Evolutionary conservation across 345 rosid genomes (phyloP).

Genomic region (Euphorbia peplus): DNA sequence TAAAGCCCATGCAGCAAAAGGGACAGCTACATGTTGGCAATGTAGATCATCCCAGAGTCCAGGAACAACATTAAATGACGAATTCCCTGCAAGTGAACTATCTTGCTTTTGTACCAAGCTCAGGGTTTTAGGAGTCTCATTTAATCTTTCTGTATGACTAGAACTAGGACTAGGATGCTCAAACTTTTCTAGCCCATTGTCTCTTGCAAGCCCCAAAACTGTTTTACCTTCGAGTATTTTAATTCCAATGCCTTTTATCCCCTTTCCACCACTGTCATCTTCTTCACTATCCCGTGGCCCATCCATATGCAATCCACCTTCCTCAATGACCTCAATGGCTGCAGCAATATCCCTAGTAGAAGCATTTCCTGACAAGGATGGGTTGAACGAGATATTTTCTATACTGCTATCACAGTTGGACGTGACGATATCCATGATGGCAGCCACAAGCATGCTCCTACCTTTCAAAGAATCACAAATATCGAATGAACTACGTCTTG

Average conservation of each 20-base stretch:
- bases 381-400: slow-evolving; percentile 55
- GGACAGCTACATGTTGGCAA: slow-evolving; percentile 97
- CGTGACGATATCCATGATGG: slow-evolving; percentile 95
- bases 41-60: slow-evolving; percentile 99
- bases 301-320: slow-evolving; percentile 85
- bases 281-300: slow-evolving; percentile 50
- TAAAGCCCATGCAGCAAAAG: slow-evolving; percentile 98
- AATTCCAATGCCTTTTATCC: slow-evolving; percentile 84
- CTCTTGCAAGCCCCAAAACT: slow-evolving; percentile 75
- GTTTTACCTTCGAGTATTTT: slow-evolving; percentile 94
- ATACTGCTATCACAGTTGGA: slow-evolving; percentile 61
- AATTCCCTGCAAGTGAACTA: slow-evolving; percentile 43
- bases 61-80: slow-evolving; percentile 85
- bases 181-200: slow-evolving; percentile 45
- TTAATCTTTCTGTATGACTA: slow-evolving; percentile 24
- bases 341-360: slow-evolving; percentile 82
- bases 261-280: slow-evolving; percentile 64
- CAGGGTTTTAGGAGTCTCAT: slow-evolving; percentile 40
- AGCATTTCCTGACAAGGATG: slow-evolving; percentile 70
- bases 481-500: slow-evolving; percentile 95
- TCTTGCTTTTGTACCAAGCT: slow-evolving; percentile 56
- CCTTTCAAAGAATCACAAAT: slow-evolving; percentile 98
- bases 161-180: slow-evolving; percentile 43
- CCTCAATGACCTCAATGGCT: slow-evolving; percentile 87
- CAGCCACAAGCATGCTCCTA: slow-evolving; percentile 99